A percentile compares a stretch with the other conserved stretches of the same genome.
These are phyloP conservation scores for Henningerozyma blattae DNA, from an alignment of 805 yeast genomes.

Conservation along the genomic window DNA sequence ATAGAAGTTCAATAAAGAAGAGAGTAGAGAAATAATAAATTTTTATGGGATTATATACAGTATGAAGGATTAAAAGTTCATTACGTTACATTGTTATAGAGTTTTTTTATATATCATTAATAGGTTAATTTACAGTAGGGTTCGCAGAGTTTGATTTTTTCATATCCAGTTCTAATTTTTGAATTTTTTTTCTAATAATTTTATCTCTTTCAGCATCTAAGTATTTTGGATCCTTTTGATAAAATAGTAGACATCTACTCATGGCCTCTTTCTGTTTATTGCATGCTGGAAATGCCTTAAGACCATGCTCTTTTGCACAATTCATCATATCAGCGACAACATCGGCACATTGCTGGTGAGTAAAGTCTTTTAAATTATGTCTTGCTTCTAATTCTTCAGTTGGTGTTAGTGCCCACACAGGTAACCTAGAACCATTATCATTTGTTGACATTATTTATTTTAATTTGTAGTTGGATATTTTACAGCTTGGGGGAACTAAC, in stretches of 20 bases:
- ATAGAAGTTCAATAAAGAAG: too few species aligned
- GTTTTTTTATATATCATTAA: too few species aligned
- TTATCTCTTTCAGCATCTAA: slow-evolving; percentile 61
- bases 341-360: slow-evolving; percentile 57
- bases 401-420: slow-evolving; percentile 68
- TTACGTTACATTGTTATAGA: neutral
- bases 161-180: slow-evolving; percentile 5
- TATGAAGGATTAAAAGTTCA: too few species aligned
- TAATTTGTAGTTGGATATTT: neutral
- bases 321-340: slow-evolving; percentile 53
- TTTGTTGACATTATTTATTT: neutral
- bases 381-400: slow-evolving; percentile 64
- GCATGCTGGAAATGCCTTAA: slow-evolving; percentile 59
- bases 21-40: too few species aligned
- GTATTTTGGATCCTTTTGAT: slow-evolving; percentile 44
- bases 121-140: too few species aligned
- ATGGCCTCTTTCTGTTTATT: slow-evolving; percentile 43
- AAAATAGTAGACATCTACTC: slow-evolving; percentile 48
- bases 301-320: slow-evolving; percentile 52
- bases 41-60: too few species aligned
- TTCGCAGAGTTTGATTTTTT: too few species aligned
- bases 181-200: slow-evolving; percentile 46
- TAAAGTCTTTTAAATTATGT: slow-evolving; percentile 53
- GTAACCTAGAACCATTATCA: slow-evolving; percentile 27
- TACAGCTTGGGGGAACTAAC: too few species aligned